These are phyloP conservation scores for Teunomyces aglyptinius DNA, from an alignment of 805 yeast species.

Conservation along the genomic window DNA sequence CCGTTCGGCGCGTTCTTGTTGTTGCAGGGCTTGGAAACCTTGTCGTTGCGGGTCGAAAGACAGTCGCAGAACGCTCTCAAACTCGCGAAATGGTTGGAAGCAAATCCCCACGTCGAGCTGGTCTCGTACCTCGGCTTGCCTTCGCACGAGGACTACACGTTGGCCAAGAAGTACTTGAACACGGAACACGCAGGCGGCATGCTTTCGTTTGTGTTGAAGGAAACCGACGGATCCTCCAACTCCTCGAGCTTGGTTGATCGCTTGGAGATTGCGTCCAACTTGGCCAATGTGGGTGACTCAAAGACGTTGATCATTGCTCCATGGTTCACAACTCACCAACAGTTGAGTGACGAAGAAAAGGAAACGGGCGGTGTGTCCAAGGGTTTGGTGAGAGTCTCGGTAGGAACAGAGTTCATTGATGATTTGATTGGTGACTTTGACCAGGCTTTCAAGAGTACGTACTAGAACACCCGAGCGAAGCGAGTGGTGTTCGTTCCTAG, in stretches of 20 bases:
- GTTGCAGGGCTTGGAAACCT: conserved; percentile 90
- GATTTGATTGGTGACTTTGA: conserved; percentile 77
- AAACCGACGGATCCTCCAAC: conserved; percentile 41
- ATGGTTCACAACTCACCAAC: conserved; percentile 94
- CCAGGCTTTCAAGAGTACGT: conserved; percentile 55
- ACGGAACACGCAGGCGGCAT: conserved; percentile 73
- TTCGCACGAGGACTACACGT: conserved; percentile 73
- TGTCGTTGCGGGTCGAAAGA: conserved; percentile 91
- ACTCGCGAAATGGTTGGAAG: conserved; percentile 74
- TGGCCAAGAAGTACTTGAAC: conserved; percentile 76
- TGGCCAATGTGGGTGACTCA: conserved; percentile 96
- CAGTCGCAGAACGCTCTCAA: conserved; percentile 80
- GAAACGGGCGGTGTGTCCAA: conserved; percentile 80
- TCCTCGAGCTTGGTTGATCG: conserved; percentile 84
- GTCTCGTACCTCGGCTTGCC: conserved; percentile 91
- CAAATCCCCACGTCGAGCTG: conserved; percentile 74
- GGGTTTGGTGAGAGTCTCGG: conserved; percentile 82
- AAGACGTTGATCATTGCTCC: conserved; percentile 96
- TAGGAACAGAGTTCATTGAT: conserved; percentile 82
- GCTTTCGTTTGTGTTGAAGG: conserved; percentile 83
- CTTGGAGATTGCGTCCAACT: conserved; percentile 81
- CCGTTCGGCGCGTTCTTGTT: conserved; percentile 88
- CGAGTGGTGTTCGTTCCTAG: no score
- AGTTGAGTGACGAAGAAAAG: conserved; percentile 79
- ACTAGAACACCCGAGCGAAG: no score